phyloP scores from a whole-genome alignment of 345 rosid species.

The Citrus sinensis region DVS_A1.0 CM039168.1:26365001-26365500 shows the following conservation, averaged over 20 bases:
- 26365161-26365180: too few species aligned
- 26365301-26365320: constrained; percentile 35
- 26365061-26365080: constrained; percentile 32
- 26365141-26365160: too few species aligned
- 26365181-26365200: background rate
- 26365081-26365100: constrained; percentile 34
- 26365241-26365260: constrained; percentile 24
- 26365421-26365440: too few species aligned
- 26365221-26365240: constrained; percentile 40
- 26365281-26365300: constrained; percentile 23
- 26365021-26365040: constrained; percentile 29
- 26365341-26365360: constrained; percentile 17
- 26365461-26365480: too few species aligned
- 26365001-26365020: constrained; percentile 26
- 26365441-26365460: too few species aligned
- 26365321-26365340: constrained; percentile 29
- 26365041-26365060: constrained; percentile 24
- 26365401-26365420: constrained; percentile 21
- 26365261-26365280: constrained; percentile 21
- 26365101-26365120: background rate
- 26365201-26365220: background rate
- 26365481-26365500: too few species aligned
- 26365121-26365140: too few species aligned
- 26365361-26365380: constrained; percentile 24
- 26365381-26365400: constrained; percentile 32